These are phyloP conservation scores for Fusarium poae DNA, from an alignment of 2,329 filamentous ascomycete genomes.

Conservation along the genomic window DNA sequence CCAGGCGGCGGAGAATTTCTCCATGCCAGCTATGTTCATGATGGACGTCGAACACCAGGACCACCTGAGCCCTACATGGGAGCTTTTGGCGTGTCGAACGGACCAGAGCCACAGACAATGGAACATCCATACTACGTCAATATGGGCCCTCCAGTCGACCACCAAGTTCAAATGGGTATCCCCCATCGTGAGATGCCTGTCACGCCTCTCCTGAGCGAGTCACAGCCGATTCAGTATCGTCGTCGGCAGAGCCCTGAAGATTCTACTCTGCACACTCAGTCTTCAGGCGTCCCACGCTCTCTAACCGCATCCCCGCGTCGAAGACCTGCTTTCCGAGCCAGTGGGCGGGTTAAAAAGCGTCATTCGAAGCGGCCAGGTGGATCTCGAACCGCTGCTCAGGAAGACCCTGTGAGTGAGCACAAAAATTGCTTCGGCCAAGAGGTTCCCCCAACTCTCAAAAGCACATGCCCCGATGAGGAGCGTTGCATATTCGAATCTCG, in stretches of 20 bases:
- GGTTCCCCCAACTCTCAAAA: conserved; percentile 57
- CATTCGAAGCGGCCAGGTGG: conserved; percentile 34
- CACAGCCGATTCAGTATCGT: conserved; percentile 42
- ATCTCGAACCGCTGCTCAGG: conserved; percentile 23
- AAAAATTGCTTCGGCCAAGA: conserved; percentile 54
- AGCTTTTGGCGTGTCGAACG: conserved; percentile 54
- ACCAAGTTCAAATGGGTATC: conserved; percentile 45
- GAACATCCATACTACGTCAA: conserved; percentile 50
- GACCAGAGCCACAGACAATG: conserved; percentile 45
- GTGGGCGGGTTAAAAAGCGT: conserved; percentile 49
- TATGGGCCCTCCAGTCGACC: conserved; percentile 43
- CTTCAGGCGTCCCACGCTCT: conserved; percentile 35
- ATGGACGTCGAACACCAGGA: conserved; percentile 55
- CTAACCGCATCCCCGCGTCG: conserved; percentile 49
- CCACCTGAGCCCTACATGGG: conserved; percentile 56
- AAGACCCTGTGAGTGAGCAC: conserved; percentile 50
- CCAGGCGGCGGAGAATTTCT: conserved; percentile 54
- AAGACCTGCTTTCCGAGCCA: conserved; percentile 35
- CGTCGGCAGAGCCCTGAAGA: conserved; percentile 48
- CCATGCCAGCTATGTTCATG: conserved; percentile 55
- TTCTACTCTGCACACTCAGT: conserved; percentile 13
- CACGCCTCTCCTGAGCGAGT: conserved; percentile 45
- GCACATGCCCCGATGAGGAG: conserved; percentile 62
- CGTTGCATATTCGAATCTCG: conserved; percentile 64
- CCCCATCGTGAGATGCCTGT: conserved; percentile 46